A percentile compares a stretch with the other conserved stretches of the same genome.
phyloP scores from a whole-genome alignment of 257 asterid species.

The Penstemon eatonii region DNA sequence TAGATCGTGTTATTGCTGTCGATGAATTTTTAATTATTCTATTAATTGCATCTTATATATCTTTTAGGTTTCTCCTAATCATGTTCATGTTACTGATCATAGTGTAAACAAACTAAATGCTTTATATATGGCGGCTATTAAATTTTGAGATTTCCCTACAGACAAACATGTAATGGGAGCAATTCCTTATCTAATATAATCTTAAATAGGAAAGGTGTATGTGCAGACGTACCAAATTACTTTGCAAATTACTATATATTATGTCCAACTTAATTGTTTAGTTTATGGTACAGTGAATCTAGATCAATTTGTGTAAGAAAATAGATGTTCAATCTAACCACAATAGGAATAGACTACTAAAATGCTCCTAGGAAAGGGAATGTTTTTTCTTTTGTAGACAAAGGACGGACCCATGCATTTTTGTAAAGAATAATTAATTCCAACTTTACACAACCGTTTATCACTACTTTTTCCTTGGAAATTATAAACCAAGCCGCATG shows the following conservation, averaged over 20 bases:
- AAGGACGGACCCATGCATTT: slow-evolving; percentile 44
- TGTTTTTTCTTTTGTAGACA: slow-evolving; percentile 52
- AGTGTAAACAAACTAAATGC: too few relatives aligned
- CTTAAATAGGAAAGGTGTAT: slow-evolving; percentile 1
- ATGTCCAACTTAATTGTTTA: slow-evolving; percentile 16
- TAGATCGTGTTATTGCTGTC: too few relatives aligned
- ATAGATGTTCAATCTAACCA: slow-evolving; percentile 29
- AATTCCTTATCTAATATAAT: not conserved
- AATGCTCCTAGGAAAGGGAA: slow-evolving; percentile 43
- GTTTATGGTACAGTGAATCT: slow-evolving; percentile 32
- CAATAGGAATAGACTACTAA: slow-evolving; percentile 4
- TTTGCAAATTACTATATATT: not conserved
- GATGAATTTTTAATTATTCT: too few relatives aligned
- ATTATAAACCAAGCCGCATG: slow-evolving; percentile 26
- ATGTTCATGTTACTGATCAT: too few relatives aligned
- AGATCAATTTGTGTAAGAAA: slow-evolving; percentile 22
- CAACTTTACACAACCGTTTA: slow-evolving; percentile 30
- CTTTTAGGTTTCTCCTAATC: too few relatives aligned
- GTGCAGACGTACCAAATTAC: too few relatives aligned
- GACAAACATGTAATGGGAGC: not conserved
- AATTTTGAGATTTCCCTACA: not conserved
- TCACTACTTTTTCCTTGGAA: slow-evolving; percentile 5
- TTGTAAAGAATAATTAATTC: slow-evolving; percentile 43
- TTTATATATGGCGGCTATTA: too few relatives aligned
- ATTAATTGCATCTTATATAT: too few relatives aligned